These are phyloP conservation scores for Aspergillus phoenicis DNA, from an alignment of 2,329 filamentous ascomycete genomes.

Conservation along the genomic window DNA sequence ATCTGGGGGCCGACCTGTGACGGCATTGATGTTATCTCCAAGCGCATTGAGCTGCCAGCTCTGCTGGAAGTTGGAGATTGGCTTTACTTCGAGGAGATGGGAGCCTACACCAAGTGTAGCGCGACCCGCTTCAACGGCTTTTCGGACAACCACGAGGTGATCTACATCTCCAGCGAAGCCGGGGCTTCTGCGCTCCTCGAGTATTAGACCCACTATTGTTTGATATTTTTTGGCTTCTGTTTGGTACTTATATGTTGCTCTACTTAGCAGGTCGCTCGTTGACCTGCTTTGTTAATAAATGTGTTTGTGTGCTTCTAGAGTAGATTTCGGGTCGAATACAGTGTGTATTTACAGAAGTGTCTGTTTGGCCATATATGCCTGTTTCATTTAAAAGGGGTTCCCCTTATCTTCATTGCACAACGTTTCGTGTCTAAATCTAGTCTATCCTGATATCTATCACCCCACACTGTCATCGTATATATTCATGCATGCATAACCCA, in stretches of 20 bases:
- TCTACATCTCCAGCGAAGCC: slow-evolving; percentile 93
- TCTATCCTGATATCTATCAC: background rate
- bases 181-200: slow-evolving; percentile 75
- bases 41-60: slow-evolving; percentile 74
- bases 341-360: background rate
- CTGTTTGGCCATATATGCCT: background rate
- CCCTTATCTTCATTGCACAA: background rate
- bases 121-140: slow-evolving; percentile 98
- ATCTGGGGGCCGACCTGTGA: slow-evolving; percentile 99
- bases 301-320: slow-evolving; percentile 11
- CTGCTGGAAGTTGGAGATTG: slow-evolving; percentile 91
- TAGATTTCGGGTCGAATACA: slow-evolving; percentile 7
- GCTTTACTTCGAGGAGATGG: slow-evolving; percentile 99
- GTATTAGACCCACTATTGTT: slow-evolving; percentile 33
- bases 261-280: background rate
- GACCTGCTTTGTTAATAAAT: background rate
- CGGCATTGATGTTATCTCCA: slow-evolving; percentile 91
- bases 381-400: slow-evolving; percentile 3
- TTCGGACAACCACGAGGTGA: slow-evolving; percentile 84
- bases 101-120: slow-evolving; percentile 97
- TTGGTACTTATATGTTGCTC: background rate
- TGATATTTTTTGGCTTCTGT: slow-evolving; percentile 13
- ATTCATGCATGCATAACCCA: background rate
- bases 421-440: background rate
- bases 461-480: background rate